Conservation (phyloP, 306 rosid genomes). For the Acacia acuminata region DNA sequence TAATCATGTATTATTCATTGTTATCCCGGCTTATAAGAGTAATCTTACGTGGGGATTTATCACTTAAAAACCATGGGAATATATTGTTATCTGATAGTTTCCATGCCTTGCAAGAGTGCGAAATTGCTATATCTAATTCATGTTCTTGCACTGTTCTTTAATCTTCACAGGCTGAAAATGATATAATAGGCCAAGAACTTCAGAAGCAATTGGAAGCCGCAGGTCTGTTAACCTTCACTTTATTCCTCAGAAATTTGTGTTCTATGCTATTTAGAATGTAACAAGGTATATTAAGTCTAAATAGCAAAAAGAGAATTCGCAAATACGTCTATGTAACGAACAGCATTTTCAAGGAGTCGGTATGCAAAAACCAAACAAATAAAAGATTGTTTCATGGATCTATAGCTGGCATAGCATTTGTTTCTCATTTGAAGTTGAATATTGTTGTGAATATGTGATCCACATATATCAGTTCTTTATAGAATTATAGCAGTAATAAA, state of each 20-base stretch:
- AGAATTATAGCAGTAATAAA: neutral
- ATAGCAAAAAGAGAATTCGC: neutral
- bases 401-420: neutral
- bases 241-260: neutral
- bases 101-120: neutral
- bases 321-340: neutral
- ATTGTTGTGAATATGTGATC: neutral
- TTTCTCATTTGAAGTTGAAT: neutral
- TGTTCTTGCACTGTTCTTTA: slow-evolving; percentile 13
- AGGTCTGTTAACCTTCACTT: slow-evolving; percentile 44
- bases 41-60: neutral
- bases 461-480: neutral
- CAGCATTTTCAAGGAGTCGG: neutral
- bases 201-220: slow-evolving; percentile 91
- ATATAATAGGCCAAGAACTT: slow-evolving; percentile 78
- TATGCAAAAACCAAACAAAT: neutral
- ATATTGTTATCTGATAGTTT: neutral
- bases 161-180: slow-evolving; percentile 77
- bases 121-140: neutral
- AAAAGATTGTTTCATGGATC: neutral
- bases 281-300: neutral
- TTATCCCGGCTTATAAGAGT: neutral
- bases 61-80: neutral
- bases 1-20: neutral
- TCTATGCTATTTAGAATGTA: slow-evolving; percentile 15